Conservation (phyloP, 169 alveolate species). For the Cryptosporidium muris region DNA sequence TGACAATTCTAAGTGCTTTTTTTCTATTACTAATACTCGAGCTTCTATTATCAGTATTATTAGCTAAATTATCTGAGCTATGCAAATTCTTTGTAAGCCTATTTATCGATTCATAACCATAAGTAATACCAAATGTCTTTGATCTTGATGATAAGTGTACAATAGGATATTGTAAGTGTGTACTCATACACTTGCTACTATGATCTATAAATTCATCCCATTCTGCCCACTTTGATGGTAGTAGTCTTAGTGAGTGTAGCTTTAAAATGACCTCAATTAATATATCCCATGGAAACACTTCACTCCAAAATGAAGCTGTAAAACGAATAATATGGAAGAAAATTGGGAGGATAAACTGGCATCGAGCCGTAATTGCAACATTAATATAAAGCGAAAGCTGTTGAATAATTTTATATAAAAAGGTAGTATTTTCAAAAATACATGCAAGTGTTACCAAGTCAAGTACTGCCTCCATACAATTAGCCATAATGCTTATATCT, state of each 20-base stretch:
- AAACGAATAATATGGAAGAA: constrained; percentile 20
- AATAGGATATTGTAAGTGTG: constrained; percentile 49
- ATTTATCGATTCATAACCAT: constrained; percentile 28
- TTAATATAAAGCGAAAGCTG: constrained; percentile 27
- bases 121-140: constrained; percentile 42
- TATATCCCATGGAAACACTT: constrained; percentile 45
- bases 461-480: constrained; percentile 38
- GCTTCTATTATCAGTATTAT: neutral
- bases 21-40: neutral
- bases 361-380: constrained; percentile 38
- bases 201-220: constrained; percentile 43
- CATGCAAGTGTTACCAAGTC: constrained; percentile 10
- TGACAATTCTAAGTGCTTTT: neutral
- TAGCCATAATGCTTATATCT: constrained; percentile 26
- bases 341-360: constrained; percentile 30
- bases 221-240: constrained; percentile 14
- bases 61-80: neutral
- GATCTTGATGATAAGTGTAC: constrained; percentile 38
- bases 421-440: constrained; percentile 9
- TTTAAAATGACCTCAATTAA: constrained; percentile 11
- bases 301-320: constrained; percentile 22
- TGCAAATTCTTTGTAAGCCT: neutral
- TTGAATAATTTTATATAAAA: constrained; percentile 12
- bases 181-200: constrained; percentile 17
- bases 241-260: constrained; percentile 26